phyloP scores from a whole-genome alignment of 768 basidiomycete genomes.

The Lactarius psammicola region DNA sequence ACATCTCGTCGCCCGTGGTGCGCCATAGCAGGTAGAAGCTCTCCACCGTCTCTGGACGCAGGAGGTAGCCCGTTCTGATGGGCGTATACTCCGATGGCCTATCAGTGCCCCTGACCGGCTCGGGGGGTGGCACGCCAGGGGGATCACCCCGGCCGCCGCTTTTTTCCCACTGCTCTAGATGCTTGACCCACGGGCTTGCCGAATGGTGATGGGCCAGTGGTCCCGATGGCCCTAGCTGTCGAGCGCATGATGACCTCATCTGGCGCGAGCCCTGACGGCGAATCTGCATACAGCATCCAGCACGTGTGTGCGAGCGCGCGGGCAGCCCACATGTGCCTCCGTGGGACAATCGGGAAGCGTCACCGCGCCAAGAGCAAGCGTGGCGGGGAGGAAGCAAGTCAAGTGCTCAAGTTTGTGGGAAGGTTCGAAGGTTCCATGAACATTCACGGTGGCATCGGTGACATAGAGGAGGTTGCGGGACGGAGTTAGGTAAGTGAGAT shows the following conservation, averaged over 20 bases:
- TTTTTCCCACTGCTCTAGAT: constrained; percentile 30
- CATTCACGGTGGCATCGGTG: constrained; percentile 46
- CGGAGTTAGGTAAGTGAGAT: constrained; percentile 65
- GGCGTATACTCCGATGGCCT: constrained; percentile 51
- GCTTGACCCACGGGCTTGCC: constrained; percentile 13
- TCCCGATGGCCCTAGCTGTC: fast-evolving
- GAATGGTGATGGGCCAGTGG: constrained; percentile 12
- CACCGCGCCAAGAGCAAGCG: constrained; percentile 69
- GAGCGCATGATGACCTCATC: constrained; percentile 47
- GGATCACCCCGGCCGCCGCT: constrained; percentile 14
- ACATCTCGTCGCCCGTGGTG: constrained; percentile 61
- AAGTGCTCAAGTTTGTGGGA: constrained; percentile 70
- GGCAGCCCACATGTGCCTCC: constrained; percentile 72
- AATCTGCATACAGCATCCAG: constrained; percentile 70
- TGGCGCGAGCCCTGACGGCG: constrained; percentile 65
- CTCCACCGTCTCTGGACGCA: constrained; percentile 74
- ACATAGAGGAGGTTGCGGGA: constrained; percentile 69
- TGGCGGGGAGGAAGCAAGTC: constrained; percentile 76
- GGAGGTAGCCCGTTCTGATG: constrained; percentile 47
- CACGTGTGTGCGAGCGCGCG: constrained; percentile 73
- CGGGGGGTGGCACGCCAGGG: constrained; percentile 7
- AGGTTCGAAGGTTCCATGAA: constrained; percentile 17
- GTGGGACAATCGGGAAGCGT: constrained; percentile 54
- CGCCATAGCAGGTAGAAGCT: constrained; percentile 71
- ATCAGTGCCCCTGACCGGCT: background rate